phyloP scores from a whole-genome alignment of 345 rosid species.

The Rubroshorea leprosula region DNA sequence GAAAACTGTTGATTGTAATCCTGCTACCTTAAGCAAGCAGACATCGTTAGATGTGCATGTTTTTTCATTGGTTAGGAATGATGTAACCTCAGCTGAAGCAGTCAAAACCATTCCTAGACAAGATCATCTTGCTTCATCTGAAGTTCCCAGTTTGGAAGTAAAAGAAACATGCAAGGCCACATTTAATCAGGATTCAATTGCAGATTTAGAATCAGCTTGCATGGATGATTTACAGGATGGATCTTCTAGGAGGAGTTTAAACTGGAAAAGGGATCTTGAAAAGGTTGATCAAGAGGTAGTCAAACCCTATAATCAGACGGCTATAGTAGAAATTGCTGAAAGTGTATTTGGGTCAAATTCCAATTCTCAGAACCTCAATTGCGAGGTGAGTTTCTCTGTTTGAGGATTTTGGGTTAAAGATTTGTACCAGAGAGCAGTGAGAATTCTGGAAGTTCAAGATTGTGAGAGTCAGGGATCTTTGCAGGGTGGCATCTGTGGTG shows the following conservation, averaged over 20 bases:
- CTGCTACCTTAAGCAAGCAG: conserved; percentile 18
- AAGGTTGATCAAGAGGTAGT: conserved; percentile 39
- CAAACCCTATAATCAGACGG: conserved; percentile 31
- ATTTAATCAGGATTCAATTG: conserved; percentile 19
- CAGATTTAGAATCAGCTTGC: conserved; percentile 26
- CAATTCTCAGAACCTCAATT: conserved; percentile 35
- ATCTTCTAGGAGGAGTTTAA: no score
- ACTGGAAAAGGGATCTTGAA: conserved; percentile 21
- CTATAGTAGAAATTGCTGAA: conserved; percentile 31
- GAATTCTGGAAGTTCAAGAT: conserved; percentile 25
- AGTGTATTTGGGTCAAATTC: conserved; percentile 31
- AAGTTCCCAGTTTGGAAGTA: conserved; percentile 25
- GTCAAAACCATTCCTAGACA: conserved; percentile 16
- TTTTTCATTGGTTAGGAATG: conserved; percentile 23
- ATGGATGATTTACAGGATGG: no score
- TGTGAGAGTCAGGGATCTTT: conserved; percentile 39
- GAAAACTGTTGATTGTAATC: conserved; percentile 20
- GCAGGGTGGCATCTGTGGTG: conserved; percentile 40
- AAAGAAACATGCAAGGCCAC: conserved; percentile 18
- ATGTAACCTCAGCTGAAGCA: conserved; percentile 29
- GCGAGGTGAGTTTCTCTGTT: conserved; percentile 46
- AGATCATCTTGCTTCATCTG: conserved; percentile 27
- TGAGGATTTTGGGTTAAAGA: conserved; percentile 32
- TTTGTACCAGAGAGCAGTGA: conserved; percentile 27
- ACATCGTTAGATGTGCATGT: conserved; percentile 23